Evolutionary conservation across 768 basidiomycete species (phyloP), one percentile per base, ranked within the genome.

Genomic region (Pholiota molesta): DNA sequence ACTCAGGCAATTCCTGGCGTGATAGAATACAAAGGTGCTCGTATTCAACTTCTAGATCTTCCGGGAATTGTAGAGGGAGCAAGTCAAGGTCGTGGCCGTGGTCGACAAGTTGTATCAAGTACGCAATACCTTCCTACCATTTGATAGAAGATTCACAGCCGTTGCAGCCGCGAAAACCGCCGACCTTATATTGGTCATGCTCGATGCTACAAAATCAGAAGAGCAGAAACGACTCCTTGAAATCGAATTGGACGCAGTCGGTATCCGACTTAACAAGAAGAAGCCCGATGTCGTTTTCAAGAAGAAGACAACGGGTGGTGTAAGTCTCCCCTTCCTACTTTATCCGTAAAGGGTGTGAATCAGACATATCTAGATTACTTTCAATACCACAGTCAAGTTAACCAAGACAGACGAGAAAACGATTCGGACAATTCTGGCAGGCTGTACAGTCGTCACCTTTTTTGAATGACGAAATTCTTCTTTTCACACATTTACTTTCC

Each of bases 201-300:
- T 96, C 31, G 95, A 96, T 68, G 92, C 94, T 13, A 95, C 93
- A 10, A 97, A 97, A 74, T 91, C 90, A 11, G 91, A 95, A 47
- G 94, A 98, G 74, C 97, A 99, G 70, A 87, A 90, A 59, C 79
- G 85, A 53, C 81, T 97, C 62, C 79, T 99, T 26, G 97, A 99
- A 74, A 83, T 92, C 39, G 97, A 99, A 75, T 79, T 99, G 17
- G 97, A 99, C 70, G 93, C 96, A 5, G 96, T 99, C 40, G 97
- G 97, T 3, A 98, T 99, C 65, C 84, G 97, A 51, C 75, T 99
- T 64, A 99, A 99, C 78, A 92, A 91, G 69, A 81, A 76, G 60
- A 91, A 86, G 70, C 97, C 97, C 1, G 97, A 99, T 71, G 88
- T 99, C 6, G 92, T 97, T 1, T 96, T 99, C 82, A 98, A 96